Conservation (phyloP, 768 basidiomycete genomes). For the Arthromyces matolae region DNA sequence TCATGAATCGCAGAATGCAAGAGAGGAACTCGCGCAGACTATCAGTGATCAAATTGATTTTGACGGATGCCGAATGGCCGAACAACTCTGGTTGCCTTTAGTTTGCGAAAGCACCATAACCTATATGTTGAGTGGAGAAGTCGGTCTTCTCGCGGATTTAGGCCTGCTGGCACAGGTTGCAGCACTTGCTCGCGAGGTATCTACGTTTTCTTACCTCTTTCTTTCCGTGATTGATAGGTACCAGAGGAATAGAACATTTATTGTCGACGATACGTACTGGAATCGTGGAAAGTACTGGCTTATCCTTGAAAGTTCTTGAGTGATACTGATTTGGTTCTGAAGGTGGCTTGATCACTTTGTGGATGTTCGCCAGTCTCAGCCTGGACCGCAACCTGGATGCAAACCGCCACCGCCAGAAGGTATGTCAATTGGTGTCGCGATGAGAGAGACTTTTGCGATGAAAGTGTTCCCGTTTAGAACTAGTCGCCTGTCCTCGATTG, state of each 20-base stretch:
- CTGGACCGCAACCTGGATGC: constrained; percentile 65
- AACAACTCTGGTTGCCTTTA: constrained; percentile 16
- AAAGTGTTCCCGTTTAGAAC: constrained; percentile 36
- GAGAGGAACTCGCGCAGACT: no score
- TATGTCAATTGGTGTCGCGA: constrained; percentile 20
- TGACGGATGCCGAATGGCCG: constrained; percentile 34
- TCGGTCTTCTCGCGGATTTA: constrained; percentile 63
- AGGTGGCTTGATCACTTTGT: constrained; percentile 68
- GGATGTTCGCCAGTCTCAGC: constrained; percentile 46
- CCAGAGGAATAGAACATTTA: constrained; percentile 61
- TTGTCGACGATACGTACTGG: constrained; percentile 71
- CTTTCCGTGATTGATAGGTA: neutral
- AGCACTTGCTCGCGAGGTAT: constrained; percentile 61
- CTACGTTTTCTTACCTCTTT: constrained; percentile 10
- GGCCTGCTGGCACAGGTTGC: constrained; percentile 66
- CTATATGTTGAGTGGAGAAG: constrained; percentile 65
- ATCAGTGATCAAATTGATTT: constrained; percentile 25
- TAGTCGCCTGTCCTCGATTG: constrained; percentile 68
- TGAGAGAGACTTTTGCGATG: neutral
- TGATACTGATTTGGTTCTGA: no score
- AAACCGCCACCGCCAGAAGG: constrained; percentile 60
- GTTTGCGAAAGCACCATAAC: constrained; percentile 64
- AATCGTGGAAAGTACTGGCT: constrained; percentile 57
- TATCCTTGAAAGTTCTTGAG: neutral
- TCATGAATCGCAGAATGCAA: no score